Evolutionary conservation across 257 asterid genomes (phyloP).

Genomic region (Prunella vulgaris): DNA sequence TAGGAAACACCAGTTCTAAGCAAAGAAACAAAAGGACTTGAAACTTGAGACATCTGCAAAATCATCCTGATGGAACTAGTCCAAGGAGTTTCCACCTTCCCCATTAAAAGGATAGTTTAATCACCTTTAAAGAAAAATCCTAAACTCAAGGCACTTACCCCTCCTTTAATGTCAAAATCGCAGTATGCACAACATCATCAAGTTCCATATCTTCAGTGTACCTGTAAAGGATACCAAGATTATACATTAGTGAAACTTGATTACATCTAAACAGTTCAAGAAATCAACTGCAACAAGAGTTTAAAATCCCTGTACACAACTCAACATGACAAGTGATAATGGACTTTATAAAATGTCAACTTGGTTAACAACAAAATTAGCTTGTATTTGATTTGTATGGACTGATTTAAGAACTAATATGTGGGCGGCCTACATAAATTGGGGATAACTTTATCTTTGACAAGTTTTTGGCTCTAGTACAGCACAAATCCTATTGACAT

Average conservation of each 20-base stretch:
- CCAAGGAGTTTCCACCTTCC: not conserved
- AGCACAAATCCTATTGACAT: no score
- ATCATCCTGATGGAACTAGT: not conserved
- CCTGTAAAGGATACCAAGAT: constrained; percentile 37
- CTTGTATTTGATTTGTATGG: not conserved
- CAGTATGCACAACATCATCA: constrained; percentile 99
- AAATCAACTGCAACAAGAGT: not conserved
- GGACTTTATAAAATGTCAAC: no score
- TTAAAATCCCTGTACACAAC: not conserved
- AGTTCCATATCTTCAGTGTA: constrained; percentile 98
- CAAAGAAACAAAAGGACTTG: not conserved
- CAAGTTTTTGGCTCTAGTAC: no score
- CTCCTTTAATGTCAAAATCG: constrained; percentile 94
- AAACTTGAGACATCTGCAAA: not conserved
- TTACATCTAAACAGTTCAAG: not conserved
- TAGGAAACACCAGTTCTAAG: no score
- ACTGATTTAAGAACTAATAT: no score
- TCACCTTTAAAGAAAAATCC: not conserved
- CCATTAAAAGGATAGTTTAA: not conserved
- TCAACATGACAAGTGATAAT: not conserved
- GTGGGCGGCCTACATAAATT: no score
- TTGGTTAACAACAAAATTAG: no score
- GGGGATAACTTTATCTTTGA: no score
- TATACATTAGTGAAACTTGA: not conserved
- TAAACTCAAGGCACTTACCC: constrained; percentile 52